Percentiles rank a stretch among this genome's conserved stretches.
Evolutionary conservation across 140 eudicot species (phyloP).

Genomic region (Ambrosia hybrid): DNA sequence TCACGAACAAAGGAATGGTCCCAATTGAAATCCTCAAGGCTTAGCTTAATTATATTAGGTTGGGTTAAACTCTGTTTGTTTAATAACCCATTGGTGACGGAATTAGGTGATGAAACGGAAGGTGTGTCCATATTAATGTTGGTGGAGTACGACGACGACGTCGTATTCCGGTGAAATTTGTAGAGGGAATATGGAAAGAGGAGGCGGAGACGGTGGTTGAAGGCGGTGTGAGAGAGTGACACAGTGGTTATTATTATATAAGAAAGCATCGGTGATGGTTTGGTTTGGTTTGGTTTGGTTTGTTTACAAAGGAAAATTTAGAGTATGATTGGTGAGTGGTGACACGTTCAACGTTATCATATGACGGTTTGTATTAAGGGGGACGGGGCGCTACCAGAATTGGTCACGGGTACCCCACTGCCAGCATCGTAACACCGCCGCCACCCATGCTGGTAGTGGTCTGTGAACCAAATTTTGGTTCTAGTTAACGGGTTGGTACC

Average conservation of each 20-base stretch:
- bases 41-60: slow-evolving; percentile 38
- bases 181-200: slow-evolving; percentile 25
- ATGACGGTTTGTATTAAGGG: too few relatives aligned
- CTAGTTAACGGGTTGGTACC: too few relatives aligned
- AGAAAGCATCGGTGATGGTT: slow-evolving; percentile 36
- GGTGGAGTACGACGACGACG: slow-evolving; percentile 18
- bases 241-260: slow-evolving; percentile 24
- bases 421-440: too few relatives aligned
- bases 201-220: slow-evolving; percentile 20
- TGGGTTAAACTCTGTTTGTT: slow-evolving; percentile 53
- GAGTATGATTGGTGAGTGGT: too few relatives aligned
- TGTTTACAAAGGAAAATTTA: background rate
- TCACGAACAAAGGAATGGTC: slow-evolving; percentile 90
- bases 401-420: too few relatives aligned
- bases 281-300: slow-evolving; percentile 11
- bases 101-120: slow-evolving; percentile 39
- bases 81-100: slow-evolving; percentile 49
- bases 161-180: slow-evolving; percentile 14
- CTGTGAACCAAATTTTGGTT: too few relatives aligned
- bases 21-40: slow-evolving; percentile 78
- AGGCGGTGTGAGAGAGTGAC: slow-evolving; percentile 39
- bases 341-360: too few relatives aligned
- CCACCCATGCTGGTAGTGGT: too few relatives aligned
- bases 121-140: slow-evolving; percentile 45
- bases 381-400: too few relatives aligned